Percentiles rank a stretch among this genome's conserved stretches.
phyloP scores from a whole-genome alignment of 2,329 filamentous ascomycete genomes.

The Aspergillus fijiensis region DNA sequence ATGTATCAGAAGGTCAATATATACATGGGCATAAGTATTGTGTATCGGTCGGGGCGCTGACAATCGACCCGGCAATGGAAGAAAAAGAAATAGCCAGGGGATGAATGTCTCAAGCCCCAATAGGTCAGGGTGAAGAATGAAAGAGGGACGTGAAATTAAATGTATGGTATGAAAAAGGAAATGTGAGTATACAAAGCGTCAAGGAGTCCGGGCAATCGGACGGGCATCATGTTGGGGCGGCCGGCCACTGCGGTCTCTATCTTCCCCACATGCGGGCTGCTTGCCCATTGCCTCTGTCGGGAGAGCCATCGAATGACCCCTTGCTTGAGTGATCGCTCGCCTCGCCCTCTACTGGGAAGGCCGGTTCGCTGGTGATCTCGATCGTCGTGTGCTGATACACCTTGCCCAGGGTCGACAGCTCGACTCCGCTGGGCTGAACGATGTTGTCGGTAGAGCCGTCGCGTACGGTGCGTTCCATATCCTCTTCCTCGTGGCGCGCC shows the following conservation, averaged over 20 bases:
- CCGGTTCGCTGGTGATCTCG: conserved; percentile 41
- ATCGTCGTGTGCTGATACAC: conserved; percentile 48
- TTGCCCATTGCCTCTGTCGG: conserved; percentile 10
- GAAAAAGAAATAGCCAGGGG: too few species aligned
- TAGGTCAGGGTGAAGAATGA: background rate
- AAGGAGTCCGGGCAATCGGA: background rate
- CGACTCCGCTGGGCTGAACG: conserved; percentile 31
- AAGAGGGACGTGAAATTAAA: background rate
- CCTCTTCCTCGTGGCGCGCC: conserved; percentile 22
- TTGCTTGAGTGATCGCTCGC: conserved; percentile 30
- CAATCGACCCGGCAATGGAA: too few species aligned
- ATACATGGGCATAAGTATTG: background rate
- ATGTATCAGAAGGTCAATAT: conserved; percentile 1
- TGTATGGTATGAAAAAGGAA: background rate
- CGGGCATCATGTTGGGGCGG: too few species aligned
- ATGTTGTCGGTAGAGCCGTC: conserved; percentile 51
- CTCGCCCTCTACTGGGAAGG: conserved; percentile 25
- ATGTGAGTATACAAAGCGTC: background rate
- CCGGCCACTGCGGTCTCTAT: conserved; percentile 10
- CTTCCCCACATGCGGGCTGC: conserved; percentile 26
- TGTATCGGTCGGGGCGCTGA: background rate
- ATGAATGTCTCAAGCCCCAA: background rate
- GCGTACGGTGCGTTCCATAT: conserved; percentile 29
- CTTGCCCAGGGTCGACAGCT: conserved; percentile 37
- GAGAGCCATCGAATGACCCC: conserved; percentile 19